phyloP scores from a whole-genome alignment of 2,329 filamentous ascomycete genomes.

The Juglanconis oblonga region DNA sequence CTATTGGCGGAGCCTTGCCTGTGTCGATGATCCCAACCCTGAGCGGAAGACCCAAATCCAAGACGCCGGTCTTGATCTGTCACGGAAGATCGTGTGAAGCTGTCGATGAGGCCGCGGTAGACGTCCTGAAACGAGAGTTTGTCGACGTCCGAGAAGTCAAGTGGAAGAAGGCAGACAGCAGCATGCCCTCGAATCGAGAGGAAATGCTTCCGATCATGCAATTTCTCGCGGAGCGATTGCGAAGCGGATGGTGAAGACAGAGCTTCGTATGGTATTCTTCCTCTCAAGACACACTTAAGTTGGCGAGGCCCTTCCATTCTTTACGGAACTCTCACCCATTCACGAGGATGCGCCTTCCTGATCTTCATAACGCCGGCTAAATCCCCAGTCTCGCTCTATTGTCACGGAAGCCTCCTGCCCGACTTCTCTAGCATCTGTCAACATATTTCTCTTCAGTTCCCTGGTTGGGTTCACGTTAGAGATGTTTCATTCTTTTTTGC shows the following conservation, averaged over 20 bases:
- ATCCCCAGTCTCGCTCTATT: no score
- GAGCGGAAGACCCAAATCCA: conserved; percentile 49
- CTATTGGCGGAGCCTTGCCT: conserved; percentile 56
- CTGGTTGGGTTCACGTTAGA: not conserved
- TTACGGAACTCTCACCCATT: no score
- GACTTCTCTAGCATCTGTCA: not conserved
- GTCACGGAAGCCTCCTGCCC: no score
- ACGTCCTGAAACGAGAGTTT: conserved; percentile 65
- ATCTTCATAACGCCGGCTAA: no score
- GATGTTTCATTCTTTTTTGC: not conserved
- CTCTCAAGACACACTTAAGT: not conserved
- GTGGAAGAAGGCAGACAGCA: conserved; percentile 70
- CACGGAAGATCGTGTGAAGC: conserved; percentile 46
- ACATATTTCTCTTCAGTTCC: not conserved
- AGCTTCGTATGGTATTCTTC: not conserved
- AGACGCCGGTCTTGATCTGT: conserved; percentile 63
- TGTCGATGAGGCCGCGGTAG: conserved; percentile 58
- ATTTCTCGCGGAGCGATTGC: conserved; percentile 68
- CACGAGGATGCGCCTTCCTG: no score
- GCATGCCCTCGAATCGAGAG: conserved; percentile 78
- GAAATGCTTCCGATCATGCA: conserved; percentile 91
- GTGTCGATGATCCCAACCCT: conserved; percentile 46
- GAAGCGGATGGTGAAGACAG: conserved; percentile 23
- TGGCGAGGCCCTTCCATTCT: no score
- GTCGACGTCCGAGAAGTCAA: conserved; percentile 62